phyloP scores from a whole-genome alignment of 139 green algal genomes.

The Chlamydomonas schloesseri region DNA sequence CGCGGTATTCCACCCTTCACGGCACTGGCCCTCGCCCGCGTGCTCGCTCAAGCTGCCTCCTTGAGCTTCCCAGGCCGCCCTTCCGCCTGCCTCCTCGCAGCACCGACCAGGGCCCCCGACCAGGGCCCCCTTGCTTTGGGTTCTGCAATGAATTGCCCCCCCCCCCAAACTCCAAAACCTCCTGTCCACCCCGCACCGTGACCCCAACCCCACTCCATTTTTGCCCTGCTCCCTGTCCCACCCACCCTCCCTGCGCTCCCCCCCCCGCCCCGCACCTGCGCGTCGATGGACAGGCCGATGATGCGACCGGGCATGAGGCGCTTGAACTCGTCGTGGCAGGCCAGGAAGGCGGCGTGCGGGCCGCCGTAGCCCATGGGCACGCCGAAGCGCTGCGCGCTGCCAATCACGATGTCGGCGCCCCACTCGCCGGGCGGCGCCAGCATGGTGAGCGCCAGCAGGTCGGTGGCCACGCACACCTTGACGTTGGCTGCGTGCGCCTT shows the following conservation, averaged over 20 bases:
- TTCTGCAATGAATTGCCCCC: too few species aligned
- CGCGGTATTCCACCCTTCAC: too few species aligned
- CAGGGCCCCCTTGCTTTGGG: too few species aligned
- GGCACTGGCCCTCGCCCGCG: too few species aligned
- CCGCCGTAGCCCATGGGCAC: constrained; percentile 99
- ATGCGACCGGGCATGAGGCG: constrained; percentile 96
- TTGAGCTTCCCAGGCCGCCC: too few species aligned
- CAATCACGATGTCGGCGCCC: constrained; percentile 98
- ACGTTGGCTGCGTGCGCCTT: constrained; percentile 75
- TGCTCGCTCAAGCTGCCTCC: too few species aligned
- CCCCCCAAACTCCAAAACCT: too few species aligned
- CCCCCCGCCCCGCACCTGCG: constrained; percentile 31
- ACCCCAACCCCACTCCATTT: neutral
- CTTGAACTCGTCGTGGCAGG: constrained; percentile 82
- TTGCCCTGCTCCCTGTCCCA: neutral
- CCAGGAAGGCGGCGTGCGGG: constrained; percentile 98
- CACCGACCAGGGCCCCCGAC: too few species aligned
- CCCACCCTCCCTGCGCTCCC: neutral
- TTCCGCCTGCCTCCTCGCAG: too few species aligned
- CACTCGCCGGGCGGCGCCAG: constrained; percentile 96
- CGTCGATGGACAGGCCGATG: constrained; percentile 95
- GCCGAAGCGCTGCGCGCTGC: constrained; percentile 89
- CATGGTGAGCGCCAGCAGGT: constrained; percentile 96
- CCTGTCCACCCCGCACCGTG: too few species aligned
- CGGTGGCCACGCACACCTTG: constrained; percentile 91